Percentiles rank a stretch among this genome's conserved stretches.
Evolutionary conservation across 129 eudicot genomes (phyloP).

Genomic region (Glebionis coronaria): DNA sequence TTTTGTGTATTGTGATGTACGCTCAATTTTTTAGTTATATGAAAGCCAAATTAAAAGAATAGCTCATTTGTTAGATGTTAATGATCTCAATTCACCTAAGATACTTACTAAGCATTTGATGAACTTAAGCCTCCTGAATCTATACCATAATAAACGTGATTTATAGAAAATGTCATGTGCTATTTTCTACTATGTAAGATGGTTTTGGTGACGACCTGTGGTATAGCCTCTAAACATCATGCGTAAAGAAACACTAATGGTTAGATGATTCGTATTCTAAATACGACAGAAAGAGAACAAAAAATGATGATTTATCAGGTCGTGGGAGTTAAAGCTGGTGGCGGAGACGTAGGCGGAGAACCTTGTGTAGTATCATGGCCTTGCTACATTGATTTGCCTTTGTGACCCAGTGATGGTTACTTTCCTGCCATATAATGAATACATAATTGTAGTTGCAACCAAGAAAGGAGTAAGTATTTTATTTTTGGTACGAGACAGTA

Average conservation of each 20-base stretch:
- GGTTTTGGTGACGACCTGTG: neutral
- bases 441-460: constrained; percentile 14
- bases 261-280: neutral
- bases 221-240: neutral
- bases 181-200: constrained; percentile 2
- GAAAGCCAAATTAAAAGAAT: neutral
- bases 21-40: neutral
- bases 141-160: constrained; percentile 6
- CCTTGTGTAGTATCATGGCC: constrained; percentile 71
- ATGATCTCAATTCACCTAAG: neutral
- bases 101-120: neutral
- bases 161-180: constrained; percentile 19
- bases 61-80: constrained; percentile 1
- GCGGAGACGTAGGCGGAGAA: constrained; percentile 47
- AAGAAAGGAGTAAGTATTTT: neutral
- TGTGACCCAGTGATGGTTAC: constrained; percentile 82
- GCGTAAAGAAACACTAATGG: constrained; percentile 1
- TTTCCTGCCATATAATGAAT: constrained; percentile 49
- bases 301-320: constrained; percentile 37
- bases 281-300: neutral
- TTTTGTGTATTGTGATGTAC: no score
- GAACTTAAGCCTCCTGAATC: constrained; percentile 18
- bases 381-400: constrained; percentile 69
- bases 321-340: constrained; percentile 29
- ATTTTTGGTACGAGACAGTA: neutral